Conservation (phyloP, 2,329 filamentous ascomycete species). For the Colletotrichum tabaci region DNA sequence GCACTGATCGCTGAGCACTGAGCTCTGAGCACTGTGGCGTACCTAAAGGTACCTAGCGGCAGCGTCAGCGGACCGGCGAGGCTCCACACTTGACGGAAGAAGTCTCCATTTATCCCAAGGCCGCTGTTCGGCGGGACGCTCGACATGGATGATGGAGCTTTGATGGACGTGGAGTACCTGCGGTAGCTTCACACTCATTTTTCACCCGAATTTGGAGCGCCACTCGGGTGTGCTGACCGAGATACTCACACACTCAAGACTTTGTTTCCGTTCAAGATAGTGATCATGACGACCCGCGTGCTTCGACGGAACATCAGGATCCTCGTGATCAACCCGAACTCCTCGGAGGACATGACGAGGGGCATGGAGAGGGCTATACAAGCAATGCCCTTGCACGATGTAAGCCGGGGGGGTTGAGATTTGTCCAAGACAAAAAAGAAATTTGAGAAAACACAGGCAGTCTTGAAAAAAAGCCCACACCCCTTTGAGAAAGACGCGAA, state of each 20-base stretch:
- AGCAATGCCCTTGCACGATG: slow-evolving; percentile 56
- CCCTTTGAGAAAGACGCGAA: not conserved
- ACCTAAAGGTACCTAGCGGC: not conserved
- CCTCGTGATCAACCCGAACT: slow-evolving; percentile 86
- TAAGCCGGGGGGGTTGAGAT: slow-evolving; percentile 44
- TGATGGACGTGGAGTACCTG: slow-evolving; percentile 11
- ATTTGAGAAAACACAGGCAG: no score
- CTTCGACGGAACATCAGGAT: slow-evolving; percentile 62
- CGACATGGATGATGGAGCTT: slow-evolving; percentile 8
- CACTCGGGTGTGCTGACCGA: not conserved
- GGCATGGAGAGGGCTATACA: slow-evolving; percentile 69
- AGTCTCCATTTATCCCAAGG: slow-evolving; percentile 5
- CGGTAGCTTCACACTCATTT: not conserved
- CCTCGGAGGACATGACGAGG: slow-evolving; percentile 79
- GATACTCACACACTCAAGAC: not conserved
- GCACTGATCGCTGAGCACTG: no score
- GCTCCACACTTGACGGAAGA: slow-evolving; percentile 10
- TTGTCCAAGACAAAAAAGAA: no score
- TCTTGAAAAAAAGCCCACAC: no score
- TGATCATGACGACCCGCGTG: slow-evolving; percentile 48
- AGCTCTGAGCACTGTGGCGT: no score
- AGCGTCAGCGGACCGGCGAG: slow-evolving; percentile 3
- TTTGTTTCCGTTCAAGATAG: not conserved
- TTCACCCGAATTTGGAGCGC: not conserved
- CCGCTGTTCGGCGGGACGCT: slow-evolving; percentile 7